These are phyloP conservation scores for Taphrina deformans DNA, from an alignment of 1,139 yeast species.

Conservation along the genomic window DNA sequence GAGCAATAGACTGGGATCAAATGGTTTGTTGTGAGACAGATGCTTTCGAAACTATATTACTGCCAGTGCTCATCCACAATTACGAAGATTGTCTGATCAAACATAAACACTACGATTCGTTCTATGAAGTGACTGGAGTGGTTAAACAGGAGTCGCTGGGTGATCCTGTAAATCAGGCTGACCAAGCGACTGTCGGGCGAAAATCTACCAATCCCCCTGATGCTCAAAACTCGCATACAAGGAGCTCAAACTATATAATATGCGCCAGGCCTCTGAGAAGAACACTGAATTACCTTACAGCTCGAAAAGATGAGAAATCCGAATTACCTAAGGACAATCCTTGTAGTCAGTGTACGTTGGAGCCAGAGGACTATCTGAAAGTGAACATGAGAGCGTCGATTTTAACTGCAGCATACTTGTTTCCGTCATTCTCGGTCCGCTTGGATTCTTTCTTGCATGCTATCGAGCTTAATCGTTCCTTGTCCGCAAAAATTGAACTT, in stretches of 20 bases:
- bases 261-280: slow-evolving; percentile 4
- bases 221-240: not conserved
- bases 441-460: slow-evolving; percentile 34
- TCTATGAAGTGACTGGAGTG: not conserved
- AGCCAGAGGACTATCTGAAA: slow-evolving; percentile 1
- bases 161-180: not conserved
- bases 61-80: not conserved
- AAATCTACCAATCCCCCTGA: too few species aligned
- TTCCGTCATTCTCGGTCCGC: slow-evolving; percentile 27
- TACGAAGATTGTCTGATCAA: not conserved
- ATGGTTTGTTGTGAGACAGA: slow-evolving; percentile 1
- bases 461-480: slow-evolving; percentile 11
- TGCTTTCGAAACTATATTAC: not conserved
- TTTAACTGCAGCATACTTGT: slow-evolving; percentile 3
- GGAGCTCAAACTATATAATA: not conserved
- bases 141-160: not conserved
- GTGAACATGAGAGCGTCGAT: slow-evolving; percentile 19
- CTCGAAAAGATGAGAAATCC: not conserved
- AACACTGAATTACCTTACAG: slow-evolving; percentile 3
- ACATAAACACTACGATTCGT: not conserved
- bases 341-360: not conserved
- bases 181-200: not conserved
- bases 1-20: slow-evolving; percentile 10
- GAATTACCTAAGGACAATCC: not conserved
- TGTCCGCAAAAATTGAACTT: slow-evolving; percentile 12